Conservation (phyloP, 176 grass and related monocot genomes). For the Avena eriantha region DNA sequence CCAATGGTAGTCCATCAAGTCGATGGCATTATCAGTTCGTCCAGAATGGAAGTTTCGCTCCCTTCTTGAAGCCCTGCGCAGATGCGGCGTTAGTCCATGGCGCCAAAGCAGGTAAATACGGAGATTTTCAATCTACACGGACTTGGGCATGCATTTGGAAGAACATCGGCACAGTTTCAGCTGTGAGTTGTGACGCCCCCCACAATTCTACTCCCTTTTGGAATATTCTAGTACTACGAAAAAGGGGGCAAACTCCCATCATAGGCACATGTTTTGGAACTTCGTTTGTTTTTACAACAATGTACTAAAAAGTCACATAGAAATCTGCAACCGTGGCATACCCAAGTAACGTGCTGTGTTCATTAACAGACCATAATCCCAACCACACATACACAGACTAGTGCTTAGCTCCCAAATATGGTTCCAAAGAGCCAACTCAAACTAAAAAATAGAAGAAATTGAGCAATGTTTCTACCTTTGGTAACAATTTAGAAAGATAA, state of each 20-base stretch:
- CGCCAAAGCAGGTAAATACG: background rate
- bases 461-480: background rate
- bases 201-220: too few species aligned
- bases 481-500: background rate
- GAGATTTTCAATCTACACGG: background rate
- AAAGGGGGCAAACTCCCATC: background rate
- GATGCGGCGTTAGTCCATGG: constrained; percentile 11
- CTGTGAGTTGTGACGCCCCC: too few species aligned
- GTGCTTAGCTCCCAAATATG: background rate
- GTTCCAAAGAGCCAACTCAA: background rate
- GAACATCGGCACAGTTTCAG: too few species aligned
- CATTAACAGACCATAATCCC: too few species aligned
- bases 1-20: background rate
- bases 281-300: background rate
- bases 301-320: background rate
- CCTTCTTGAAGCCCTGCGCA: constrained; percentile 48
- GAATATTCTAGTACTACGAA: too few species aligned
- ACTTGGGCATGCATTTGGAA: background rate
- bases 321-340: constrained; percentile 13
- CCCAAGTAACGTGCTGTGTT: background rate
- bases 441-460: background rate
- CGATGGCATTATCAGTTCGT: background rate
- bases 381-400: too few species aligned
- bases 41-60: constrained; percentile 41
- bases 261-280: background rate